Evolutionary conservation across 2,329 filamentous ascomycete species (phyloP), one percentile per base, ranked within the genome.

Genomic region (Lojkania enalia): DNA sequence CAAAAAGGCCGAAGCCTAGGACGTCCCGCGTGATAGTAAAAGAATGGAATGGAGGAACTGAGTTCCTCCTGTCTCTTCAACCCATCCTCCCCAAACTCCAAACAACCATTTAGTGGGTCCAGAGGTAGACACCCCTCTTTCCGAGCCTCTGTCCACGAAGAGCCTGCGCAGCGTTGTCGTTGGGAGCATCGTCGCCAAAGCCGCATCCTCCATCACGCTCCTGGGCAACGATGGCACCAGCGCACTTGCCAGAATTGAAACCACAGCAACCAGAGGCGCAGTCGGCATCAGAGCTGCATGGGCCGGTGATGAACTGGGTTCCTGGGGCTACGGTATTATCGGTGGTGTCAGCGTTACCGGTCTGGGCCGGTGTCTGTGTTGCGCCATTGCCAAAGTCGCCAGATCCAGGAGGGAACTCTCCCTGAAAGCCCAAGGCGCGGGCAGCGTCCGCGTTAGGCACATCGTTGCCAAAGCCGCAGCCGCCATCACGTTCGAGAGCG

Each of bases 161-260:
- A 15, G 60, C 60, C 42, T 60, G 46, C 1, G 64, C 66, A 36
- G 65, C 63, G 50, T 59, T 48, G 36, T 64, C 58, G 48, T 70
- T 70, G 1, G 66, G 64, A 21, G 60, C 51, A 7, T 57, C 61
- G 51, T 69, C 54, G 7, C 66, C 67, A 40, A 66, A 67, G 2
- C 67, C 67, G 49, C 67, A 71, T 0, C 66, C 67, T 11, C 64
- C 66, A 55, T 69, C 66, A 13, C 66, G 46, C 29, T 68, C 60
- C 39, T 66, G 64, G 6, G 67, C 67, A 6, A 67, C 54, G 1
- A 65, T 53, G 2, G 63, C 47, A 2, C 69, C 63, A 3, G 63
- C 63, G 31, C 63, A 66, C 35, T 61, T 63, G 11, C 63, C 63
- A 33, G 48, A 48, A 11, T 62, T 61, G 44, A 66, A 66, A 1